Evolutionary conservation across 2,329 filamentous ascomycete species (phyloP).

Genomic region (Aureobasidium sp.): DNA sequence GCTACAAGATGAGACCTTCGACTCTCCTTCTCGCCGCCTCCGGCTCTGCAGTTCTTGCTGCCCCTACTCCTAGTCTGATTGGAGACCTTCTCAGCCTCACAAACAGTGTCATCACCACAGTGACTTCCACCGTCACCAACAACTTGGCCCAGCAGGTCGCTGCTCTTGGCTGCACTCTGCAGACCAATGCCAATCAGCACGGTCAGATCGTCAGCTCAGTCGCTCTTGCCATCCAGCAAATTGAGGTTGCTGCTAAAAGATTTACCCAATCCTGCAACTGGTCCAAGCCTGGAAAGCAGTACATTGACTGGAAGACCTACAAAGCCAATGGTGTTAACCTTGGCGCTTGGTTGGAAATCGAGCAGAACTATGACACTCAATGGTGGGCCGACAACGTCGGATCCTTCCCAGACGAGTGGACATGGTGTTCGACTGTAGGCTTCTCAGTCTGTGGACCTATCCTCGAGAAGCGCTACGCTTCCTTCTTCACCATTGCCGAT

Average conservation of each 20-base stretch:
- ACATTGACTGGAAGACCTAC: constrained; percentile 18
- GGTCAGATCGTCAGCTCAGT: not conserved
- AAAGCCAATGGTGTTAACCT: constrained; percentile 22
- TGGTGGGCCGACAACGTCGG: constrained; percentile 16
- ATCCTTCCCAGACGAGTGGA: constrained; percentile 27
- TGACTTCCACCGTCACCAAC: not conserved
- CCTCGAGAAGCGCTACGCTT: constrained; percentile 24
- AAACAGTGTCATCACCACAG: not conserved
- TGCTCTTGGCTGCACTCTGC: constrained; percentile 1
- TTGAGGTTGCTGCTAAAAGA: constrained; percentile 16
- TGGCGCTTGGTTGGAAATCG: constrained; percentile 27
- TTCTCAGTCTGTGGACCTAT: constrained; percentile 24
- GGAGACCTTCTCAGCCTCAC: not conserved
- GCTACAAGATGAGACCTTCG: not conserved
- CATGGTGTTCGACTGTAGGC: constrained; percentile 24
- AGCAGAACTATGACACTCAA: constrained; percentile 14
- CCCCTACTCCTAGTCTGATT: not conserved
- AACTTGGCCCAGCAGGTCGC: not conserved
- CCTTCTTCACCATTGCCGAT: constrained; percentile 22
- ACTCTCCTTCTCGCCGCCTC: constrained; percentile 9
- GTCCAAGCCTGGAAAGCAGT: constrained; percentile 9
- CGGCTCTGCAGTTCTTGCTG: constrained; percentile 8
- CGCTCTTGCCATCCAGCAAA: not conserved
- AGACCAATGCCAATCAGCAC: constrained; percentile 11
- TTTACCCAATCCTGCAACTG: constrained; percentile 20